A percentile compares a stretch with the other conserved stretches of the same genome.
Conservation (phyloP, 805 yeast species). For the Saccharomycopsis oosterbeekiorum region DNA sequence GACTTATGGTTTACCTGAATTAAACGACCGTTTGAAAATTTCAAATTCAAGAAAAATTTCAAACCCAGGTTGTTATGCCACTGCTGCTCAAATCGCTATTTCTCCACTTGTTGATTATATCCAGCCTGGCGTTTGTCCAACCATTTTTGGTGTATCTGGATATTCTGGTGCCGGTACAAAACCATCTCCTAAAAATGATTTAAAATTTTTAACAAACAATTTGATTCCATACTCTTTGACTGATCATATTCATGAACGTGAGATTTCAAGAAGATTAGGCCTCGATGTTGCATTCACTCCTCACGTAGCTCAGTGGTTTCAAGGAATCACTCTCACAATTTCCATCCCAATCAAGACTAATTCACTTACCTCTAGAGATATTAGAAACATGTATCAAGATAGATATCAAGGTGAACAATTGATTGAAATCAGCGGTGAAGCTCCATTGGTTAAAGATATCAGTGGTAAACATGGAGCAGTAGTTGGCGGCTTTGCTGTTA, state of each 20-base stretch:
- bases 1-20: constrained; percentile 94
- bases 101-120: constrained; percentile 70
- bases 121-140: constrained; percentile 50
- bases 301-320: constrained; percentile 99
- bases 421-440: constrained; percentile 78
- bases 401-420: constrained; percentile 81
- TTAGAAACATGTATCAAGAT: constrained; percentile 78
- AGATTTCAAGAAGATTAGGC: constrained; percentile 75
- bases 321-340: constrained; percentile 90
- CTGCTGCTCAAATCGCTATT: constrained; percentile 90
- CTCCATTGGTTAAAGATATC: constrained; percentile 86
- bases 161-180: constrained; percentile 99
- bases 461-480: constrained; percentile 92
- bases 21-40: constrained; percentile 57
- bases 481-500: constrained; percentile 93
- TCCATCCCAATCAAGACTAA: constrained; percentile 73
- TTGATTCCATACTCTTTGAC: constrained; percentile 92
- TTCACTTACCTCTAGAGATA: constrained; percentile 65
- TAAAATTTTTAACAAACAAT: constrained; percentile 63
- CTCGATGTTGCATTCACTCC: constrained; percentile 81
- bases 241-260: constrained; percentile 94
- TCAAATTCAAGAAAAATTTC: constrained; percentile 72
- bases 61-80: constrained; percentile 99
- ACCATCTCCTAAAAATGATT: constrained; percentile 93
- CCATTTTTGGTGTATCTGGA: constrained; percentile 93